Evolutionary conservation across 352 stramenopile genomes (phyloP).

Genomic region (Aphanomyces euteiches): DNA sequence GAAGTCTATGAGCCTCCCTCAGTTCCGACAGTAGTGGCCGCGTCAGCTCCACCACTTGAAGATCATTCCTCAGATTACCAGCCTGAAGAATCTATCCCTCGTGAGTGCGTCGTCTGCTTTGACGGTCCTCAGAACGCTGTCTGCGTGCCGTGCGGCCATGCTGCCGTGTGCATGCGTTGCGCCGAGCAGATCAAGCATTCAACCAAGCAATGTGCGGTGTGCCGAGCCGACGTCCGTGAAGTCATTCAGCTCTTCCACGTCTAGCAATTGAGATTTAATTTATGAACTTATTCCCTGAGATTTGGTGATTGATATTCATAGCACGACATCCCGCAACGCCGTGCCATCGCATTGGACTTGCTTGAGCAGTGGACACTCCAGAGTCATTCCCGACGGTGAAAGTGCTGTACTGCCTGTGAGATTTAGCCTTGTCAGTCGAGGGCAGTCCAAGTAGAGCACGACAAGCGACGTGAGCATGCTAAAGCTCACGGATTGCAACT

Average conservation of each 20-base stretch:
- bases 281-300: not conserved
- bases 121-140: constrained; percentile 44
- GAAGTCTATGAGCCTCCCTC: not conserved
- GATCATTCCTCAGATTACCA: not conserved
- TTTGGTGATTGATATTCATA: not conserved
- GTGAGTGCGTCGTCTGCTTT: constrained; percentile 50
- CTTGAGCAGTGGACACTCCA: constrained; percentile 9
- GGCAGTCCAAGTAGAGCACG: constrained; percentile 12
- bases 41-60: not conserved
- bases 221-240: constrained; percentile 39
- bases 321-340: not conserved
- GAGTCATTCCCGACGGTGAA: not conserved
- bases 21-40: not conserved
- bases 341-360: not conserved
- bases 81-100: not conserved
- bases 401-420: not conserved
- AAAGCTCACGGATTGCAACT: not conserved
- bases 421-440: not conserved
- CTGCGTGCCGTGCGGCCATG: constrained; percentile 54
- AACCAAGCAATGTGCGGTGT: constrained; percentile 42
- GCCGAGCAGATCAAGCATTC: constrained; percentile 40
- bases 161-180: constrained; percentile 46
- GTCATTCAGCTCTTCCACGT: constrained; percentile 55
- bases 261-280: not conserved
- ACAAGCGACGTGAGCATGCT: not conserved